Evolutionary conservation across 805 yeast species (phyloP), one percentile per base, ranked within the genome.

Genomic region (Brettanomyces bruxellensis): DNA sequence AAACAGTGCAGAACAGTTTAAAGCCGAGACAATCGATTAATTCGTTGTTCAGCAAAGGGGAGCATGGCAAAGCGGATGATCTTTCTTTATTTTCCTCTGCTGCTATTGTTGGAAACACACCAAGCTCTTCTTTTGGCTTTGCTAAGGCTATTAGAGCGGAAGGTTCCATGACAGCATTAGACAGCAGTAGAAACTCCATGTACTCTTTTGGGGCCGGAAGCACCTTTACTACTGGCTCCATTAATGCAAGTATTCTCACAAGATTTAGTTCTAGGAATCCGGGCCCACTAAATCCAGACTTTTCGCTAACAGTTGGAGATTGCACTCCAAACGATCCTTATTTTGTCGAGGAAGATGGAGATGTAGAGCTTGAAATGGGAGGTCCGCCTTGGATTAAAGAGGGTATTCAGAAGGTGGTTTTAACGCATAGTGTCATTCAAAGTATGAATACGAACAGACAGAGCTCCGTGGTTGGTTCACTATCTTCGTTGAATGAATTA

Each of bases 311-410:
- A 9, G 14, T 18, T n/a, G 40, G 45, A 4, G 40, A 34, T 25
- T 32, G 3, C 11, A 39, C 35, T 25, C 24, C 35, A 22, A 34
- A 36, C 13, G 45, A 35, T 6, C 39, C 45, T 7, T 41, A 30
- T 18, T 42, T 30, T 14, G 25, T 30, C 6, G 45, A 42, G 24
- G 45, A 42, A 51, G 72, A 72, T 32, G 73, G 71, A 48, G 88
- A 83, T 60, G 70, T 76, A 51, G 76, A 75, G 36, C 66, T 83
- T 47, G 89, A 81, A 55, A 67, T 79, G 41, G 72, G 73, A 45
- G 91, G 91, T 1, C 79, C 90, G 1, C 91, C 93, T 1, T 84
- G 86, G 78, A 71, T 81, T 47, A 81, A 84, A 57, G 91, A 84
- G 63, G 91, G 93, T 1, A 56, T 84, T 35, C 67, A 81, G 52